phyloP scores from a whole-genome alignment of 2,329 filamentous ascomycete genomes.

The Alternaria triticina region DNA sequence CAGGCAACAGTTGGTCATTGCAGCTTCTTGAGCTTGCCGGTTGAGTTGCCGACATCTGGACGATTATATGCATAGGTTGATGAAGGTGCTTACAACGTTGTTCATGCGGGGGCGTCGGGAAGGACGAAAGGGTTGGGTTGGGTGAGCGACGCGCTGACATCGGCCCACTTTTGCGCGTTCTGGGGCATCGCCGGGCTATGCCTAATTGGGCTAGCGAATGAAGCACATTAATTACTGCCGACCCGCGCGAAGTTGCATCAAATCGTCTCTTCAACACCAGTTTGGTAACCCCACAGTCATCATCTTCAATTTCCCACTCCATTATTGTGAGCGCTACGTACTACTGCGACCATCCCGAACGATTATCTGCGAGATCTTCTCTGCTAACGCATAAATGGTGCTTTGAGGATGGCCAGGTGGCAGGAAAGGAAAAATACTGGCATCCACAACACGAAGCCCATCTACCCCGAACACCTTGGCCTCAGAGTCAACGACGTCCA shows the following conservation, averaged over 20 bases:
- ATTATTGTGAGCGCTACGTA: background rate
- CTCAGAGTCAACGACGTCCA: slow-evolving; percentile 44
- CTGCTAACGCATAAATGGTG: slow-evolving; percentile 27
- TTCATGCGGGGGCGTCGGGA: background rate
- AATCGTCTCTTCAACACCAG: background rate
- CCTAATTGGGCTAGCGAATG: background rate
- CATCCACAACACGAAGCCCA: slow-evolving; percentile 45
- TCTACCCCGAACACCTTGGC: slow-evolving; percentile 44
- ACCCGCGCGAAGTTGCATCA: background rate
- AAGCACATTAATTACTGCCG: background rate
- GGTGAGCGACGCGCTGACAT: background rate
- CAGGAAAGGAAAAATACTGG: slow-evolving; percentile 39
- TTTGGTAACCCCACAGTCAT: background rate
- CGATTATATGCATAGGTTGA: background rate
- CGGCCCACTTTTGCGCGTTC: background rate
- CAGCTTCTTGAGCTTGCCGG: background rate
- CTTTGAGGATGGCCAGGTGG: slow-evolving; percentile 45
- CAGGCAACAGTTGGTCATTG: background rate
- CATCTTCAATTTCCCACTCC: background rate
- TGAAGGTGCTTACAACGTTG: background rate
- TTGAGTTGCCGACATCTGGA: background rate
- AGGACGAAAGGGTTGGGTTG: background rate
- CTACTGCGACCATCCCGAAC: background rate
- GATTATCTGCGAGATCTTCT: slow-evolving; percentile 23
- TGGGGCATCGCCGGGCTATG: background rate